A percentile compares a stretch with the other conserved stretches of the same genome.
Evolutionary conservation across 495 filamentous ascomycete species (phyloP).

Genomic region (Extremus antarcticus): DNA sequence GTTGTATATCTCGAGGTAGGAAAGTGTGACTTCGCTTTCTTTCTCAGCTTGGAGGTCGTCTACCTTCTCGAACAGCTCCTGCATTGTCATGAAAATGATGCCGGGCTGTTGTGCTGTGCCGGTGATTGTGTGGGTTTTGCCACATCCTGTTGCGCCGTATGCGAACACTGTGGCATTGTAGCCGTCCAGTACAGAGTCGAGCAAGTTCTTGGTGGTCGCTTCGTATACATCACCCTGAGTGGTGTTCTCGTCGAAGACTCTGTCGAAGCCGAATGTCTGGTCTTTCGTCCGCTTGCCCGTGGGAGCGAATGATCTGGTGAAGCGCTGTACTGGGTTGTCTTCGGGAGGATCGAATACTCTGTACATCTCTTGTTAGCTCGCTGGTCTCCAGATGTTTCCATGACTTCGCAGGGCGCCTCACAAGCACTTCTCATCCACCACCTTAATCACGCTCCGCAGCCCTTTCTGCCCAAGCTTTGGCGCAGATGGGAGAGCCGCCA

Average conservation of each 20-base stretch:
- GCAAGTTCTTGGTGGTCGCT: slow-evolving; percentile 72
- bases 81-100: slow-evolving; percentile 98
- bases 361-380: neutral
- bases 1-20: slow-evolving; percentile 98
- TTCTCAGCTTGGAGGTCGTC: slow-evolving; percentile 76
- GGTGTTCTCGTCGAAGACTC: slow-evolving; percentile 92
- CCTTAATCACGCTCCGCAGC: slow-evolving; percentile 83
- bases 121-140: slow-evolving; percentile 92
- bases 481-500: slow-evolving; percentile 62
- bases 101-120: slow-evolving; percentile 88
- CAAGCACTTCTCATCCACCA: slow-evolving; percentile 93
- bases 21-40: slow-evolving; percentile 78
- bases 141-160: slow-evolving; percentile 95
- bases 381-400: no score
- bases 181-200: slow-evolving; percentile 92
- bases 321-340: slow-evolving; percentile 87
- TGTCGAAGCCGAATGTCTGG: slow-evolving; percentile 93
- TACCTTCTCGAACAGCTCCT: slow-evolving; percentile 94
- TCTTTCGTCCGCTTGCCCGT: slow-evolving; percentile 92
- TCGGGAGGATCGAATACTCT: slow-evolving; percentile 98
- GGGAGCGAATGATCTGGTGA: slow-evolving; percentile 71
- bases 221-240: slow-evolving; percentile 93
- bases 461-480: slow-evolving; percentile 82
- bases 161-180: slow-evolving; percentile 99
- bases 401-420: no score